These are phyloP conservation scores for Carex myosuroides DNA, from an alignment of 176 grass and related monocot genomes.

Conservation along the genomic window DNA sequence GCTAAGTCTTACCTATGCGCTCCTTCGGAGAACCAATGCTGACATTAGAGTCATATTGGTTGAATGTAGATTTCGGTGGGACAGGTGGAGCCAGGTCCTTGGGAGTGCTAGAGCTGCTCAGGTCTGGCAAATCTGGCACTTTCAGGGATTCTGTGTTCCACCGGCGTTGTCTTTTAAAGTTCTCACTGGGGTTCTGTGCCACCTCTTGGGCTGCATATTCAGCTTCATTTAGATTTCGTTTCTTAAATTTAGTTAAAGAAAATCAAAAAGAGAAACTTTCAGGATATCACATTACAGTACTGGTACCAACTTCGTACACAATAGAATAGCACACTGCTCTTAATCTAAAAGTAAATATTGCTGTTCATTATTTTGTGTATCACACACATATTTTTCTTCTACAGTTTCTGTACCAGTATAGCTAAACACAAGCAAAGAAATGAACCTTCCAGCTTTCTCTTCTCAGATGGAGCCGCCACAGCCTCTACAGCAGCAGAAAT, in stretches of 20 bases:
- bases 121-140: constrained; percentile 45
- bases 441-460: constrained; percentile 93
- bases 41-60: constrained; percentile 59
- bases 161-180: constrained; percentile 70
- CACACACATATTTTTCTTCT: background rate
- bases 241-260: background rate
- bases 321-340: background rate
- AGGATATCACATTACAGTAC: background rate
- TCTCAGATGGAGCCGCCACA: constrained; percentile 39
- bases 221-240: background rate
- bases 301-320: background rate
- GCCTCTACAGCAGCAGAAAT: constrained; percentile 26
- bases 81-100: constrained; percentile 50
- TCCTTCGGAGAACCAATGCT: constrained; percentile 69
- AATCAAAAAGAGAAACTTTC: background rate
- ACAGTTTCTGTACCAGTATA: background rate
- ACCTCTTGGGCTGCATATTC: constrained; percentile 51
- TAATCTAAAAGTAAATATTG: background rate
- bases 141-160: constrained; percentile 62
- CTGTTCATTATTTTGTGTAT: background rate
- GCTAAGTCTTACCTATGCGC: constrained; percentile 51
- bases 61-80: constrained; percentile 42
- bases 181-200: constrained; percentile 35
- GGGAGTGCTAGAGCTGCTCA: constrained; percentile 41
- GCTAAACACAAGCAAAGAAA: constrained; percentile 9